Base-by-base conservation (phyloP, 2,329 filamentous ascomycete species). In the Cordyceps cicadae region DNA sequence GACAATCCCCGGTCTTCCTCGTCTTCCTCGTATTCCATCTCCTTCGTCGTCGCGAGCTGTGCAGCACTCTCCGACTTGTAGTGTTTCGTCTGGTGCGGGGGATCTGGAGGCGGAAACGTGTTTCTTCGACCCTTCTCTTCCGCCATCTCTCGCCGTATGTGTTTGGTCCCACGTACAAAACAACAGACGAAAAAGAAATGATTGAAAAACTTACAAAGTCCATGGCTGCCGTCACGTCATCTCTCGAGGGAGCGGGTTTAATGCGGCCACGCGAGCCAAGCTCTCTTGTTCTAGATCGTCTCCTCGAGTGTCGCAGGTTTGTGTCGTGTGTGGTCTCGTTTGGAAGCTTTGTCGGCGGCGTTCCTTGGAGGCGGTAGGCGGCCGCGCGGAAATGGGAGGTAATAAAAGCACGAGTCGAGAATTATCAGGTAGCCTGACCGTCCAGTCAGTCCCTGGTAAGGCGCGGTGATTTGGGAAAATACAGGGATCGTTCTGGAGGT, bases 181-280 rank as follows among this genome's bases (percentile, higher is more conserved):
- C 41, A 46, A 56, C 43, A 56, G 19, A 29, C 1, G 32, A 41
- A 34, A 9, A 43, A 26, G 14, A 17, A 48, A 48, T 15, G 21
- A 26, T 14, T n/a, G 4, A 46, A 46, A 24, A 29, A 72, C 80
- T 75, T 65, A 84, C 81, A 76, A 84, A 84, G 73, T 84, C 81
- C 81, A 84, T 84, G 70, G 69, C 73, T 72, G 71, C 72, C 67
- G 70, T 69, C 71, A 71, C 74, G 72, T 74, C 79, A 81, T 82
- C 69, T 75, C 80, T 52, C n/a, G 29, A 24, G 49, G 57, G 49
- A 24, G 50, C 39, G 43, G 17, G 41, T 53, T 39, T 37, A 0
- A 39, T 37, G 24, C 29, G 29, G 56, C 56, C 48, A 34, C 32
- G 34, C 9, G n/a, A 29, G 43, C 34, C 53, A 55, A 24, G 49